A percentile compares a stretch with the other conserved stretches of the same genome.
Conservation (phyloP, 129 eudicot genomes). For the Kitagawia praeruptora region DNA sequence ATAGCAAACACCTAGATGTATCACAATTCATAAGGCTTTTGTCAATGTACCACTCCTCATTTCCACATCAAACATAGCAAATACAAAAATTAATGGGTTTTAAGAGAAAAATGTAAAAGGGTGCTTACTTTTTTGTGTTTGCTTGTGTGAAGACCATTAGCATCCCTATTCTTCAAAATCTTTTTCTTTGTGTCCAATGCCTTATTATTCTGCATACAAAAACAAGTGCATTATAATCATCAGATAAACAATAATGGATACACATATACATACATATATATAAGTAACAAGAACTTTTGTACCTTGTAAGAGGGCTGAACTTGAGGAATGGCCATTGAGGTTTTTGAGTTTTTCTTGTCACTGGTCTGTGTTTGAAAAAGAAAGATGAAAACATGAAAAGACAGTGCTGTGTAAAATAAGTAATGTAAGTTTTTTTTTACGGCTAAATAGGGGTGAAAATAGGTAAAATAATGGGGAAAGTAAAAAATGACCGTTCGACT, state of each 20-base stretch:
- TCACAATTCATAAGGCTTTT: not conserved
- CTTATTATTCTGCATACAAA: constrained; percentile 16
- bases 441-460: not conserved
- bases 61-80: not conserved
- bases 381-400: not conserved
- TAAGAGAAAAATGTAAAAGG: not conserved
- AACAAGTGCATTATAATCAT: not conserved
- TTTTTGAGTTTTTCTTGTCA: not conserved
- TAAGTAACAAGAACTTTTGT: too few species aligned
- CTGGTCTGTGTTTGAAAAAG: not conserved
- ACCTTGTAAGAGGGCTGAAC: constrained; percentile 10
- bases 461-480: not conserved
- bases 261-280: not conserved
- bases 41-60: not conserved
- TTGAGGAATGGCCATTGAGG: constrained; percentile 12
- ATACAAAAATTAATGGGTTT: not conserved
- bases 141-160: constrained; percentile 8
- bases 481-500: constrained; percentile 19
- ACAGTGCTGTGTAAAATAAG: not conserved
- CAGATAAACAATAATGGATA: not conserved
- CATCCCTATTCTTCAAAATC: constrained; percentile 16
- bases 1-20: not conserved
- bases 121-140: constrained; percentile 21
- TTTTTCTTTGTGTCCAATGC: constrained; percentile 24
- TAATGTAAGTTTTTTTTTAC: not conserved